Percentiles rank a stretch among this genome's conserved stretches.
These are phyloP conservation scores for Trifolium pratense DNA, from an alignment of 306 rosid species.

Conservation along the genomic window DNA sequence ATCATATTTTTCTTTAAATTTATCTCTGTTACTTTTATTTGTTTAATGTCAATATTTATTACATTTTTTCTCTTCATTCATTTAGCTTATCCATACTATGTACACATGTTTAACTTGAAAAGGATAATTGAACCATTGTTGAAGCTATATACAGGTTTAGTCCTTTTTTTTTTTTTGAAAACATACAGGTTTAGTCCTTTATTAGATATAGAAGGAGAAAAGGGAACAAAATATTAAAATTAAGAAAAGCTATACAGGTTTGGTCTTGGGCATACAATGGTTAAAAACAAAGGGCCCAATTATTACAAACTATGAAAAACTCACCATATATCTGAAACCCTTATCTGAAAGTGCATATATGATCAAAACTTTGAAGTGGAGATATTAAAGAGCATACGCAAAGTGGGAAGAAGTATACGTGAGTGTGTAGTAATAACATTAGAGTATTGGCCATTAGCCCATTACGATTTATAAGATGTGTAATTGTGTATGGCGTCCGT, in stretches of 20 bases:
- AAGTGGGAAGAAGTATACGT: neutral
- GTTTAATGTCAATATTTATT: neutral
- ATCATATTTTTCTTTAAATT: no score
- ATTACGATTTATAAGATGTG: neutral
- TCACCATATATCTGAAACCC: neutral
- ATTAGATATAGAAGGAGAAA: neutral
- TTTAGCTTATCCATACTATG: neutral
- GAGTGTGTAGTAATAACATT: neutral
- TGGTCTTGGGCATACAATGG: no score
- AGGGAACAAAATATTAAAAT: neutral
- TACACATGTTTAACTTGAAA: neutral
- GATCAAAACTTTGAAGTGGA: no score
- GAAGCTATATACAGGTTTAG: neutral
- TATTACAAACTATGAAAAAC: no score
- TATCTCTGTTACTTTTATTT: neutral
- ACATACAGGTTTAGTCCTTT: neutral
- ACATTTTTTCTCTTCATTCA: neutral
- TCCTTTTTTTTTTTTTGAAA: no score
- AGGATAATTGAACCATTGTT: neutral
- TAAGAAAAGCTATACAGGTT: no score
- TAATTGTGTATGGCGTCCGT: neutral
- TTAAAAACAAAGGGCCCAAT: no score
- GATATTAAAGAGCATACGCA: neutral
- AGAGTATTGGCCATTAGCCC: neutral
- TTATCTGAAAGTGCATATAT: no score